A percentile compares a stretch with the other conserved stretches of the same genome.
phyloP scores from a whole-genome alignment of 257 asterid species.

The Rubia yunnanensis region DNA sequence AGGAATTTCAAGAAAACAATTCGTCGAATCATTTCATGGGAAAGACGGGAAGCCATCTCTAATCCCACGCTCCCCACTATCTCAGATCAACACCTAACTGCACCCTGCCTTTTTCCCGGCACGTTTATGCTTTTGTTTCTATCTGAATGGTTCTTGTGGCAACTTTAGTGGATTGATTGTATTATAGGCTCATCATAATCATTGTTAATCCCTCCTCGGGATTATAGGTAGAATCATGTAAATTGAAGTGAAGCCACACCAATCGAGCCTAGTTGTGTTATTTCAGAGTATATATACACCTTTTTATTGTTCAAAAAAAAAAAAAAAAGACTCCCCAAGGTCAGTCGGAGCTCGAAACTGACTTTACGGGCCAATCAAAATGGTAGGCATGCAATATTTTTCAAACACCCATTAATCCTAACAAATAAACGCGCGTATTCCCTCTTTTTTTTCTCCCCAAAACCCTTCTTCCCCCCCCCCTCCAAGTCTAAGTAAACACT shows the following conservation, averaged over 20 bases:
- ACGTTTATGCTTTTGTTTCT: slow-evolving; percentile 14
- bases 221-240: slow-evolving; percentile 30
- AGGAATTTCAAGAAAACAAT: slow-evolving; percentile 59
- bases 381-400: no score
- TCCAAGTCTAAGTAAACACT: no score
- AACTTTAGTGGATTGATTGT: not conserved
- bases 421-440: no score
- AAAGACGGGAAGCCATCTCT: slow-evolving; percentile 44
- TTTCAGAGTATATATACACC: slow-evolving; percentile 3
- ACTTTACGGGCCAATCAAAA: no score
- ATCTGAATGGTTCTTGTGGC: slow-evolving; percentile 19
- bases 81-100: slow-evolving; percentile 44
- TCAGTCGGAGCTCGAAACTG: no score
- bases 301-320: not conserved
- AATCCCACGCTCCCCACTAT: slow-evolving; percentile 65
- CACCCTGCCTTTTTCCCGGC: slow-evolving; percentile 2
- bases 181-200: slow-evolving; percentile 19
- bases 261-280: not conserved
- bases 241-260: slow-evolving; percentile 3
- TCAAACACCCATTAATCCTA: no score
- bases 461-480: no score
- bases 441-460: no score
- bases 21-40: slow-evolving; percentile 31
- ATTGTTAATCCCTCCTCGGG: slow-evolving; percentile 40
- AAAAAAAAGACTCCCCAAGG: no score